These are phyloP conservation scores for Tuctoria greenei DNA, from an alignment of 176 grass and related monocot genomes.

Conservation along the genomic window DNA sequence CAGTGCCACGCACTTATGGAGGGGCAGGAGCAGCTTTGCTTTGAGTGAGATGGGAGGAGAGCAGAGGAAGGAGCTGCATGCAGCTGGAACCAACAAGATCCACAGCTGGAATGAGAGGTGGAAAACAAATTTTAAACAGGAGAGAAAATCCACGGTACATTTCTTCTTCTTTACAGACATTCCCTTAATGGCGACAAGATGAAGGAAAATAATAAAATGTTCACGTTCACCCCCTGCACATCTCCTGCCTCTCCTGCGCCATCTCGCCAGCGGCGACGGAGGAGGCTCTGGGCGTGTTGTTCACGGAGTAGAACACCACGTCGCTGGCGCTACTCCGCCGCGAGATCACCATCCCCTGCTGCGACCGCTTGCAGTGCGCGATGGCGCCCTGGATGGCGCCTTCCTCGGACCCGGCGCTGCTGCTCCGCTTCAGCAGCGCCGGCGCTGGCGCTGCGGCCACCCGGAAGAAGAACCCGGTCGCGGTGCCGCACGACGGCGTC, in stretches of 20 bases:
- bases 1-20: too few relatives aligned
- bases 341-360: slow-evolving; percentile 24
- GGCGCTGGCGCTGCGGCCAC: background rate
- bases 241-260: slow-evolving; percentile 55
- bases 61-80: background rate
- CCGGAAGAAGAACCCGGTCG: slow-evolving; percentile 37
- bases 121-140: background rate
- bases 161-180: slow-evolving; percentile 26
- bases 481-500: slow-evolving; percentile 50
- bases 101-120: background rate
- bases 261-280: slow-evolving; percentile 39
- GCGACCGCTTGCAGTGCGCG: slow-evolving; percentile 75
- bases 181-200: background rate
- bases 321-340: slow-evolving; percentile 61
- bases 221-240: slow-evolving; percentile 58
- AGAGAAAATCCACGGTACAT: background rate
- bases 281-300: slow-evolving; percentile 52
- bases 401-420: slow-evolving; percentile 69
- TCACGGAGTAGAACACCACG: slow-evolving; percentile 52
- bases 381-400: slow-evolving; percentile 88
- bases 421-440: slow-evolving; percentile 65
- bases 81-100: background rate
- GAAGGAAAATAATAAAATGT: background rate
- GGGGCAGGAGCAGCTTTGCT: too few relatives aligned
- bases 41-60: background rate